Percentiles rank a stretch among this genome's conserved stretches.
These are phyloP conservation scores for Cordyceps fumosorosea DNA, from an alignment of 2,329 filamentous ascomycete genomes.

Conservation along the genomic window DNA sequence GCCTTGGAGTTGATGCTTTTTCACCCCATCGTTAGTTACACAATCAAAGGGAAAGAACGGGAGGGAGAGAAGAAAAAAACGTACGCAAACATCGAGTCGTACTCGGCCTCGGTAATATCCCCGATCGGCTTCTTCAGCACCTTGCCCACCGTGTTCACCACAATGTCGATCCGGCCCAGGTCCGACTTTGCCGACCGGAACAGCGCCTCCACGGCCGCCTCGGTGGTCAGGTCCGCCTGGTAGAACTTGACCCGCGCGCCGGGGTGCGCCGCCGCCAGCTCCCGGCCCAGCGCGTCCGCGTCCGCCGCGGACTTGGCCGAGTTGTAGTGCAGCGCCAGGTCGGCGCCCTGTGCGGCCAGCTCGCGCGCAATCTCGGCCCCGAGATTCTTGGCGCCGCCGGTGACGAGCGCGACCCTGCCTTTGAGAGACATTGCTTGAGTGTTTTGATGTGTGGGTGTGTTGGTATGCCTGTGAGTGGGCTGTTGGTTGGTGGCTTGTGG, in stretches of 20 bases:
- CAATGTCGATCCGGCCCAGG: constrained; percentile 40
- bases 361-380: constrained; percentile 52
- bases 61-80: constrained; percentile 15
- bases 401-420: constrained; percentile 43
- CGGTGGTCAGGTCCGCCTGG: constrained; percentile 36
- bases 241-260: constrained; percentile 31
- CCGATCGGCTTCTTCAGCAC: constrained; percentile 40
- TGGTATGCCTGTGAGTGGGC: no score
- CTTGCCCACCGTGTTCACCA: constrained; percentile 45
- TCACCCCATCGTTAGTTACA: background rate
- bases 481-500: background rate
- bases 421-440: constrained; percentile 26
- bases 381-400: constrained; percentile 52
- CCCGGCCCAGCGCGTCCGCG: constrained; percentile 28
- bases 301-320: constrained; percentile 31
- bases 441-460: background rate
- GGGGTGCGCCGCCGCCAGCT: constrained; percentile 28
- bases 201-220: constrained; percentile 31
- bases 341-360: constrained; percentile 49
- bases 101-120: constrained; percentile 37
- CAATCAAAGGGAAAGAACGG: background rate
- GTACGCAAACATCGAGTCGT: constrained; percentile 41
- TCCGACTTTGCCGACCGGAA: constrained; percentile 33
- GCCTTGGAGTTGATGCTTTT: constrained; percentile 38
- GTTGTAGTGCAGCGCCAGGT: constrained; percentile 53